Evolutionary conservation across 192 early-diverging fungal genomes (phyloP).

Genomic region (Pilaira anomala): DNA sequence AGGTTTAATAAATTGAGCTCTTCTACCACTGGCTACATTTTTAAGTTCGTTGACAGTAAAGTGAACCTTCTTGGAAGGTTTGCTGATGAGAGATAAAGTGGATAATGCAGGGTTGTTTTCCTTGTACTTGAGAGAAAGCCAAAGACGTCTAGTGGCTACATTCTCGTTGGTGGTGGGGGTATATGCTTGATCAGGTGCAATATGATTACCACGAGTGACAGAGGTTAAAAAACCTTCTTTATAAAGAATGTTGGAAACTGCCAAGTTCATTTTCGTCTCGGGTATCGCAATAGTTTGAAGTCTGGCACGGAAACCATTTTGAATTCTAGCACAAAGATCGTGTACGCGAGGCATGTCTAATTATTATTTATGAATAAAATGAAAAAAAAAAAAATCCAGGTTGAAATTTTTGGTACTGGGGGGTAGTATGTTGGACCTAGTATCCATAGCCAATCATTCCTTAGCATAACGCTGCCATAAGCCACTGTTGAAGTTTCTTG

Average conservation of each 20-base stretch:
- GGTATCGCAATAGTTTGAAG: slow-evolving; percentile 83
- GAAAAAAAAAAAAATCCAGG: too few species aligned
- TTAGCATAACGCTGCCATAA: too few species aligned
- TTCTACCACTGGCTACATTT: slow-evolving; percentile 68
- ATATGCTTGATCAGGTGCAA: slow-evolving; percentile 68
- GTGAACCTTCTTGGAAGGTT: slow-evolving; percentile 78
- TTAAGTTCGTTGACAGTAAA: slow-evolving; percentile 80
- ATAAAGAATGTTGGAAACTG: slow-evolving; percentile 84
- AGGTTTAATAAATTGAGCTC: slow-evolving; percentile 76
- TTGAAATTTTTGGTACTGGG: too few species aligned
- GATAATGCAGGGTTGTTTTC: slow-evolving; percentile 77
- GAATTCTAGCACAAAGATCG: slow-evolving; percentile 85
- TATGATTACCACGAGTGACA: slow-evolving; percentile 73
- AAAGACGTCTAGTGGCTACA: slow-evolving; percentile 79
- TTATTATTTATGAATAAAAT: too few species aligned
- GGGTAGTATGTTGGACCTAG: too few species aligned
- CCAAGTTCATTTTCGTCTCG: slow-evolving; percentile 81
- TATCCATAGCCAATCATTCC: too few species aligned
- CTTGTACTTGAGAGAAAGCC: slow-evolving; percentile 94
- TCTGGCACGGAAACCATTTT: slow-evolving; percentile 86
- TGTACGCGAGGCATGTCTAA: slow-evolving; percentile 69
- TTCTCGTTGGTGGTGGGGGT: slow-evolving; percentile 80
- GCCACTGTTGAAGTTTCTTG: too few species aligned
- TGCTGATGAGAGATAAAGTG: slow-evolving; percentile 77
- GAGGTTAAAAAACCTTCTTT: slow-evolving; percentile 86